phyloP scores from a whole-genome alignment of 805 yeast genomes.

The Starmera pachycereana region DNA sequence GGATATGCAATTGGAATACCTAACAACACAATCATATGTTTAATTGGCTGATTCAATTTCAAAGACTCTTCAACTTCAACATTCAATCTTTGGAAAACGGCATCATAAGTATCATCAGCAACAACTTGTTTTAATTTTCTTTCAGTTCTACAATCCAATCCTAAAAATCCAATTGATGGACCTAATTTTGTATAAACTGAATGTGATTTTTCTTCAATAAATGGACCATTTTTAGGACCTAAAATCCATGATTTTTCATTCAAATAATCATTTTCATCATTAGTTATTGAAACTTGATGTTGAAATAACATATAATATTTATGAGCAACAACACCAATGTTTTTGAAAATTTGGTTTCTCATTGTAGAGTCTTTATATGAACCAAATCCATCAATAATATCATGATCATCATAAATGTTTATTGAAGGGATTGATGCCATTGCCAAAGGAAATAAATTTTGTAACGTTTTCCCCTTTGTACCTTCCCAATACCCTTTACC shows the following conservation, averaged over 20 bases:
- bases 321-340: conserved; percentile 72
- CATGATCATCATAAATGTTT: conserved; percentile 91
- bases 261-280: conserved; percentile 27
- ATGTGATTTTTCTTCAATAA: conserved; percentile 53
- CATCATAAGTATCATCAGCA: conserved; percentile 42
- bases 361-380: conserved; percentile 72
- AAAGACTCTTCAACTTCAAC: conserved; percentile 44
- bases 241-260: conserved; percentile 52
- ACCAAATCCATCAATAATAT: conserved; percentile 94
- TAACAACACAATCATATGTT: conserved; percentile 72
- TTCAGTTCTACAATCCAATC: conserved; percentile 91
- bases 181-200: conserved; percentile 72
- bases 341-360: conserved; percentile 54
- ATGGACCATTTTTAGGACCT: conserved; percentile 52
- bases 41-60: conserved; percentile 27
- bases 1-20: conserved; percentile 97
- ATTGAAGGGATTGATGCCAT: conserved; percentile 76
- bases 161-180: conserved; percentile 56
- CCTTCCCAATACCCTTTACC: conserved; percentile 87
- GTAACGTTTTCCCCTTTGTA: conserved; percentile 49
- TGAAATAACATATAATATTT: conserved; percentile 87
- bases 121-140: conserved; percentile 55
- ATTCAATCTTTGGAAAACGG: conserved; percentile 48
- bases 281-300: conserved; percentile 56
- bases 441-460: conserved; percentile 61